These are phyloP conservation scores for Stagonosporopsis cucurbitacearum DNA, from an alignment of 2,329 filamentous ascomycete genomes.

Conservation along the genomic window DNA sequence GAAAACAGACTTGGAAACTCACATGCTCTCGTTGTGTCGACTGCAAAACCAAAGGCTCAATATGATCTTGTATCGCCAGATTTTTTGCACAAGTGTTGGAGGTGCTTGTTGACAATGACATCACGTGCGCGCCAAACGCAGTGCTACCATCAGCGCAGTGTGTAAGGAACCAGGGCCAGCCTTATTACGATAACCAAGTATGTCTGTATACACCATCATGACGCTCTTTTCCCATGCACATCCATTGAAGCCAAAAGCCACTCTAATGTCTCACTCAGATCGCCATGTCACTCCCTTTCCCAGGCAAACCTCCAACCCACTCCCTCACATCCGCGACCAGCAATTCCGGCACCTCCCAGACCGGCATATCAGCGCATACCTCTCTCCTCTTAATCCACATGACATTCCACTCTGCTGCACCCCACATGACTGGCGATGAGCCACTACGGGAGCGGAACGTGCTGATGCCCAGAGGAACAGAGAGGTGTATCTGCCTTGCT, in stretches of 20 bases:
- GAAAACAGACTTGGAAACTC: too few relatives aligned
- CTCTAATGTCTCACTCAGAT: neutral
- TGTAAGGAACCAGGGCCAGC: neutral
- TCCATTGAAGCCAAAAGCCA: neutral
- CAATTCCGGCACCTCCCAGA: constrained; percentile 51
- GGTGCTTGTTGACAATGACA: neutral
- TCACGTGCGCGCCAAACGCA: neutral
- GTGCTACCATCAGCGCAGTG: neutral
- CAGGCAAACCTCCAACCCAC: constrained; percentile 38
- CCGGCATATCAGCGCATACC: constrained; percentile 41
- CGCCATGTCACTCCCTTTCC: neutral
- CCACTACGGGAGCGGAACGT: constrained; percentile 38
- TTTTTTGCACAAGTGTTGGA: too few relatives aligned
- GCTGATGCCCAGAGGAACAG: constrained; percentile 51
- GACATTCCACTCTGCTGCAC: constrained; percentile 46
- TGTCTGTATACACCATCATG: neutral
- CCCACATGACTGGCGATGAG: constrained; percentile 48
- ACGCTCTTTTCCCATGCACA: neutral
- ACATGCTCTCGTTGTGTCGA: too few relatives aligned
- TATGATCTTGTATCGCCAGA: too few relatives aligned
- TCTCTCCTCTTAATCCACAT: constrained; percentile 48
- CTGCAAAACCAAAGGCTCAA: too few relatives aligned
- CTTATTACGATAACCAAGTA: neutral
- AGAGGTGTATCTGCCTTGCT: constrained; percentile 29
- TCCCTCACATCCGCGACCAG: constrained; percentile 53